phyloP scores from a whole-genome alignment of 2,329 filamentous ascomycete species.

The Ambrosiella cleistominuta region DNA sequence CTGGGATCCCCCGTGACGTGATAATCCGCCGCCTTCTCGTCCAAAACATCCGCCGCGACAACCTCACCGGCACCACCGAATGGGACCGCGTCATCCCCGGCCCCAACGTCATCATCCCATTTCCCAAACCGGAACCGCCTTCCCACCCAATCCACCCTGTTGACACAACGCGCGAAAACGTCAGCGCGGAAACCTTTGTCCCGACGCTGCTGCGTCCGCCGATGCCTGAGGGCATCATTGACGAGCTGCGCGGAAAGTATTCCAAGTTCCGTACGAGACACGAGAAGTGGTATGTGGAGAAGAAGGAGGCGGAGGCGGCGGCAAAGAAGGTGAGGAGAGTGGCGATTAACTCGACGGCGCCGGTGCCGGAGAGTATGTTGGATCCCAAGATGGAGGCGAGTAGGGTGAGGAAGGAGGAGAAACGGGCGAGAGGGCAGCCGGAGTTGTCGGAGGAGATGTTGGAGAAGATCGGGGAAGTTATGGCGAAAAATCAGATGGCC shows the following conservation, averaged over 20 bases:
- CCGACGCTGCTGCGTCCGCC: slow-evolving; percentile 63
- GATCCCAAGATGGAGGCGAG: slow-evolving; percentile 44
- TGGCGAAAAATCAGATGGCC: slow-evolving; percentile 34
- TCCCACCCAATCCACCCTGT: slow-evolving; percentile 34
- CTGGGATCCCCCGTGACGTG: slow-evolving; percentile 51
- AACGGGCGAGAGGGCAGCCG: slow-evolving; percentile 35
- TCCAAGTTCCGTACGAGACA: slow-evolving; percentile 67
- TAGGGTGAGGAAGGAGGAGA: slow-evolving; percentile 32
- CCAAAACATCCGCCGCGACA: slow-evolving; percentile 25
- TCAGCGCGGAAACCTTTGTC: slow-evolving; percentile 57
- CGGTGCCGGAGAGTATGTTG: slow-evolving; percentile 24
- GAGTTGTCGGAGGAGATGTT: slow-evolving; percentile 40
- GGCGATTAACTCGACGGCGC: slow-evolving; percentile 14
- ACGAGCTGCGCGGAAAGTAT: slow-evolving; percentile 75
- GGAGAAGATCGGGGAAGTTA: slow-evolving; percentile 43
- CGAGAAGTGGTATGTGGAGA: slow-evolving; percentile 51
- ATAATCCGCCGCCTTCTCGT: slow-evolving; percentile 56
- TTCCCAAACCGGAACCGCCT: slow-evolving; percentile 47
- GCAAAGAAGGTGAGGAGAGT: slow-evolving; percentile 22
- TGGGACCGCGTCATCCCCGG: slow-evolving; percentile 48
- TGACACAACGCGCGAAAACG: slow-evolving; percentile 62
- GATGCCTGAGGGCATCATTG: slow-evolving; percentile 60
- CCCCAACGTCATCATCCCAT: slow-evolving; percentile 56
- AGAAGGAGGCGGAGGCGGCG: slow-evolving; percentile 42
- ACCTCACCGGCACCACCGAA: slow-evolving; percentile 25